phyloP scores from a whole-genome alignment of 441 rosid species.

The Populus tomentosa region DNA sequence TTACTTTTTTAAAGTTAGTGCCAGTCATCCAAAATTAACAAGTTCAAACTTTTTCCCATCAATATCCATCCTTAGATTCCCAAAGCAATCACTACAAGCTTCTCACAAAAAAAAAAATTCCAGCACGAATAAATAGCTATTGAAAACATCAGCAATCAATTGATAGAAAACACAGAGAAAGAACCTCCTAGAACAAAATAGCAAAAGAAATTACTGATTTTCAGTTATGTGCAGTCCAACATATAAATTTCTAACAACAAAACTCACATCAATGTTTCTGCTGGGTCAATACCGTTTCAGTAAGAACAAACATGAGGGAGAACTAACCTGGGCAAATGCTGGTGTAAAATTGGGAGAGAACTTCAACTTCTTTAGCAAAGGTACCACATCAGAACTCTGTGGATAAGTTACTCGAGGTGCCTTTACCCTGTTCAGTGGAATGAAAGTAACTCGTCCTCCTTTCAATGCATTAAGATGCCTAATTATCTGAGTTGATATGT shows the following conservation, averaged over 20 bases:
- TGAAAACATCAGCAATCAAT: background rate
- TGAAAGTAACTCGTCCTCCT: conserved; percentile 97
- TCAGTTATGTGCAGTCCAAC: background rate
- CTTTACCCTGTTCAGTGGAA: conserved; percentile 94
- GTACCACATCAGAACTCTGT: conserved; percentile 80
- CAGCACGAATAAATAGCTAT: background rate
- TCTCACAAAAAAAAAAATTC: background rate
- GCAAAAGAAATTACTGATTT: background rate
- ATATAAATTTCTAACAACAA: background rate
- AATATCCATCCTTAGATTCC: background rate
- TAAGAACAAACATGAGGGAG: conserved; percentile 6
- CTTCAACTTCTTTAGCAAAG: conserved; percentile 75
- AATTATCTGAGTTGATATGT: conserved; percentile 86
- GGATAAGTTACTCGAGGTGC: conserved; percentile 79
- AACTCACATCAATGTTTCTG: background rate
- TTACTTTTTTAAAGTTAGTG: background rate
- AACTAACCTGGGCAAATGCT: conserved; percentile 83
- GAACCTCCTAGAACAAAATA: conserved; percentile 1
- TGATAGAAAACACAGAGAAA: background rate
- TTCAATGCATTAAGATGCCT: conserved; percentile 83
- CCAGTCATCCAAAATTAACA: background rate
- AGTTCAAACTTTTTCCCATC: background rate
- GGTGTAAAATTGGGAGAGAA: conserved; percentile 57
- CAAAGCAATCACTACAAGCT: background rate
- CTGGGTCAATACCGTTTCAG: conserved; percentile 6